Evolutionary conservation across 768 basidiomycete species (phyloP), one percentile per base, ranked within the genome.

Genomic region (Coprinellus micaceus): DNA sequence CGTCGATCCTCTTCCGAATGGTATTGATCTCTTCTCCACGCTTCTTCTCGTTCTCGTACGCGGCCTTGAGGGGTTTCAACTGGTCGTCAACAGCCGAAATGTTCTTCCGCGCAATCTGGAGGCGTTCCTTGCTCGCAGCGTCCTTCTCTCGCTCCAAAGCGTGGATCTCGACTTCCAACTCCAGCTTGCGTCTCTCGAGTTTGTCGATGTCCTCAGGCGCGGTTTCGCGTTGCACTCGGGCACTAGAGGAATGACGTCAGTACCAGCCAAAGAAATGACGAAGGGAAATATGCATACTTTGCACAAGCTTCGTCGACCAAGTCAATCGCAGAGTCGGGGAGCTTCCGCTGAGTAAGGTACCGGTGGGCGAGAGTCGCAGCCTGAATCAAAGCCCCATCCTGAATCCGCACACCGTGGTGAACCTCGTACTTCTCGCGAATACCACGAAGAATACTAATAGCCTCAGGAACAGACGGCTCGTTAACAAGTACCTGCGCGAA

Each of bases 401-500:
- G 77, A 61, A 98, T 94, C 53, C 88, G 80, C 43, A 98, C 93
- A 61, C 91, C 92, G 57, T 94, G 92, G 64, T 92, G 88, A 0
- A 95, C 91, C 69, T 92, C 89, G 68, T 97, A 97, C 69, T 93
- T 93, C 67, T 96, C 94, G 41, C 90, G 80, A 67, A 98, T 93
- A 56, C 96, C 96, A 61, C 96, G 87, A 36, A 98, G 80, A 59
- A 98, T 98, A 61, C 82, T 89, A 73, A 98, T 94, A 0, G 96
- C 89, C 61, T 96, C 94, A 4, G 88, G 71, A 0, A 98, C 95
- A 11, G 77, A 74, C 0, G 96, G 96, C 67, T 98, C 96, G 62
- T 94, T 94, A 57, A 98, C 85, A 25, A 95, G 66, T 40, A 98
- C 94, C 69, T 97, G 94, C 2, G 94, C 92, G 69, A 96, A 95